Percentiles rank a stretch among this genome's conserved stretches.
phyloP scores from a whole-genome alignment of 305 asterid species.

The Striga hermonthica region DNA sequence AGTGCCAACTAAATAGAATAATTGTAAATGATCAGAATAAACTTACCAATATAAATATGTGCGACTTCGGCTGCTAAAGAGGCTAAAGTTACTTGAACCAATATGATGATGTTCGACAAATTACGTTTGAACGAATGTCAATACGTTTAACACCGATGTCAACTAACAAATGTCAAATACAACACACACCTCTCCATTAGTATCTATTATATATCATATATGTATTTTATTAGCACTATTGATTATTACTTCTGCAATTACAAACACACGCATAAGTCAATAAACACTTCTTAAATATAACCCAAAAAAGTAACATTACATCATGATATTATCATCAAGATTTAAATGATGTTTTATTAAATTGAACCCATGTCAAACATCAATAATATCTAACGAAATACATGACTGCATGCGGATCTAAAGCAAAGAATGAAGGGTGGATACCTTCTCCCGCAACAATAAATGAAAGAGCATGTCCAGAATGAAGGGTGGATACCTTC shows the following conservation, averaged over 20 bases:
- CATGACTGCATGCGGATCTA: background rate
- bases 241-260: too few species aligned
- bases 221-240: background rate
- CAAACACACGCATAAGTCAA: too few species aligned
- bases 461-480: constrained; percentile 99
- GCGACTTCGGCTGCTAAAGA: constrained; percentile 98
- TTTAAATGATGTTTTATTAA: constrained; percentile 1
- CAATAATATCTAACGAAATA: constrained; percentile 2
- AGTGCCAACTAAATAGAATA: constrained; percentile 12
- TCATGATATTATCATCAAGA: too few species aligned
- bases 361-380: background rate
- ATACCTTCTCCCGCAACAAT: constrained; percentile 99
- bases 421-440: too few species aligned
- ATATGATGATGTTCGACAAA: constrained; percentile 96
- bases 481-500: constrained; percentile 59
- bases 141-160: too few species aligned
- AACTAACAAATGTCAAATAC: constrained; percentile 9
- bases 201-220: constrained; percentile 9
- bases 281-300: too few species aligned
- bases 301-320: too few species aligned
- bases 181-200: constrained; percentile 11
- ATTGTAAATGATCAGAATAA: constrained; percentile 14
- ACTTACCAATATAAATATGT: constrained; percentile 91
- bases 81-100: constrained; percentile 95
- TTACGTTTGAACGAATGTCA: constrained; percentile 35